A percentile compares a stretch with the other conserved stretches of the same genome.
Conservation (phyloP, 2,329 filamentous ascomycete genomes). For the Xylogone sp. region DNA sequence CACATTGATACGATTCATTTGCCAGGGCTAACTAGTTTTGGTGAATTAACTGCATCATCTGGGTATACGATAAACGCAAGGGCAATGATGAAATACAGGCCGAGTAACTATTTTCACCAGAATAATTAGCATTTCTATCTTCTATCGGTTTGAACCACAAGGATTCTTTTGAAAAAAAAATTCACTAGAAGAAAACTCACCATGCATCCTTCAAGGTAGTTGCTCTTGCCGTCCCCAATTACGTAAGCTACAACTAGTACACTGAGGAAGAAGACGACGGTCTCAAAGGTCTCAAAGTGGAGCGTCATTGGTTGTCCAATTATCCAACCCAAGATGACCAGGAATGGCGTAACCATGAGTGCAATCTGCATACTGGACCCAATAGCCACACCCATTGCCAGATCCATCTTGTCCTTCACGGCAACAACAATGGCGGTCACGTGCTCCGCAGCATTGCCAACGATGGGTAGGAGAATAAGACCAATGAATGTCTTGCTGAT, state of each 20-base stretch:
- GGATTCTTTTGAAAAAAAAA: conserved; percentile 1
- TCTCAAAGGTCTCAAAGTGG: conserved; percentile 78
- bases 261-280: conserved; percentile 71
- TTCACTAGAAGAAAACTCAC: conserved; percentile 32
- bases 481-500: conserved; percentile 82
- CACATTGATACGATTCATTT: conserved; percentile 1
- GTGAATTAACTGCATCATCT: conserved; percentile 34
- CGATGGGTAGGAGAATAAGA: conserved; percentile 74
- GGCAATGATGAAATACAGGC: conserved; percentile 53
- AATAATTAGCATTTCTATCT: not conserved
- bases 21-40: not conserved
- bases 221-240: conserved; percentile 78
- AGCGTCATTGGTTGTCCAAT: conserved; percentile 70
- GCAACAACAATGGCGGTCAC: conserved; percentile 79
- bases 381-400: conserved; percentile 76
- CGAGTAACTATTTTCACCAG: conserved; percentile 45
- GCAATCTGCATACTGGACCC: conserved; percentile 82
- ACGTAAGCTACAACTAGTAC: conserved; percentile 73
- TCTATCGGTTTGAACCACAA: not conserved
- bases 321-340: conserved; percentile 77
- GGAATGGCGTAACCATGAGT: conserved; percentile 73
- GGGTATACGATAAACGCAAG: conserved; percentile 59
- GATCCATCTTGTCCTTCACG: conserved; percentile 70
- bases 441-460: conserved; percentile 77
- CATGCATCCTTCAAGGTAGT: conserved; percentile 80